Percentiles rank a stretch among this genome's conserved stretches.
Evolutionary conservation across 2,329 filamentous ascomycete genomes (phyloP).

Genomic region (Alternaria solani): DNA sequence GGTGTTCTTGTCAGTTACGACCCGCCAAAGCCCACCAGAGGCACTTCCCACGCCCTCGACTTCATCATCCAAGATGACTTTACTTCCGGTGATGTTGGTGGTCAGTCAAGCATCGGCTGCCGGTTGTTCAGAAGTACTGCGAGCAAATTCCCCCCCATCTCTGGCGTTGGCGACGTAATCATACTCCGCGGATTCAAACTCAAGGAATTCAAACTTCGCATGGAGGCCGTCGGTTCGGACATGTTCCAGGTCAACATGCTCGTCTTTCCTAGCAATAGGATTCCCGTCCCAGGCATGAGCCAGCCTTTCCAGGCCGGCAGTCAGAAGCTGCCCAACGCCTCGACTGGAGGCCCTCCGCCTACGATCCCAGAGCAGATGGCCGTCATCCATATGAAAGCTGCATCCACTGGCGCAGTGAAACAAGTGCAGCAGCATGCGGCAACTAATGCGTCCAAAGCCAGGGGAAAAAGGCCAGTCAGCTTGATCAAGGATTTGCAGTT

Average conservation of each 20-base stretch:
- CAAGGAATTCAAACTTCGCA: conserved; percentile 26
- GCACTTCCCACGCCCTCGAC: conserved; percentile 58
- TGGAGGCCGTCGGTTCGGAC: conserved; percentile 17
- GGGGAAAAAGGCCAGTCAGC: conserved; percentile 48
- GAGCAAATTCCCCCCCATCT: conserved; percentile 55
- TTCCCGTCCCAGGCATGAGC: conserved; percentile 30
- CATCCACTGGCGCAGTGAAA: conserved; percentile 22
- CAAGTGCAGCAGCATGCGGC: conserved; percentile 28
- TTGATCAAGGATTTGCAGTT: conserved; percentile 70
- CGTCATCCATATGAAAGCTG: conserved; percentile 34
- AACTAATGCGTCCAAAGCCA: conserved; percentile 8
- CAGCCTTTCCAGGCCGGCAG: conserved; percentile 29
- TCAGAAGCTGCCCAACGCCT: conserved; percentile 19
- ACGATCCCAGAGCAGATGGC: conserved; percentile 33
- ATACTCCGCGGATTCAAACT: conserved; percentile 59
- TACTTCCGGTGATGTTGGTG: conserved; percentile 19
- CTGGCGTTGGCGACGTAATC: conserved; percentile 68
- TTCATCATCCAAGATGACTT: conserved; percentile 54
- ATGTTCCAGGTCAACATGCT: conserved; percentile 9
- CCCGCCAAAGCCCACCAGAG: conserved; percentile 59
- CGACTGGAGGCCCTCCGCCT: conserved; percentile 11
- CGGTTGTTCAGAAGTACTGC: conserved; percentile 34
- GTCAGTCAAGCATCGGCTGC: conserved; percentile 28
- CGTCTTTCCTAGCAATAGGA: conserved; percentile 28
- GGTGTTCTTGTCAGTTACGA: conserved; percentile 75